Conservation (phyloP, 257 asterid genomes). For the Salvia hispanica region DNA sequence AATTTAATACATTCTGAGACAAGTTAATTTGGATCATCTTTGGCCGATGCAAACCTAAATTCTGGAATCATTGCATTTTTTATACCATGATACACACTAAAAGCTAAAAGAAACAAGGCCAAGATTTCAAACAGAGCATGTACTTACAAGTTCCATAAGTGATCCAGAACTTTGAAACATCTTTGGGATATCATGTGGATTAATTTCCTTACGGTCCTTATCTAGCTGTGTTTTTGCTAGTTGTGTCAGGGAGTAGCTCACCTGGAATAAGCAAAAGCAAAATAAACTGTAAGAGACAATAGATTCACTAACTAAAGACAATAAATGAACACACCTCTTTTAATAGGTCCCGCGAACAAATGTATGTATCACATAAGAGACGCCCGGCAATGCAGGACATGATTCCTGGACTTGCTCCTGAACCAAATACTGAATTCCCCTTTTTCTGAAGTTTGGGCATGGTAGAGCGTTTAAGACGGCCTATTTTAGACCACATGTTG, state of each 20-base stretch:
- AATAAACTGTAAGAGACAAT: conserved; percentile 21
- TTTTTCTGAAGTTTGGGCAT: conserved; percentile 86
- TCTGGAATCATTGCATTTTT: neutral
- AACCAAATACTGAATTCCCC: conserved; percentile 72
- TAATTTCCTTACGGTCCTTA: conserved; percentile 78
- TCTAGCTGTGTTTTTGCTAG: conserved; percentile 82
- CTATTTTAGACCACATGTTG: conserved; percentile 90
- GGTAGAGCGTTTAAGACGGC: conserved; percentile 86
- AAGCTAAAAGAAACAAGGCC: conserved; percentile 22
- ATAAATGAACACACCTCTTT: conserved; percentile 64
- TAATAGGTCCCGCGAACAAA: conserved; percentile 84
- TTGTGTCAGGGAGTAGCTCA: conserved; percentile 90
- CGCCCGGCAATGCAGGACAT: conserved; percentile 96
- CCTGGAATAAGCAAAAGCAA: conserved; percentile 54
- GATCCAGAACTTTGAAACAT: conserved; percentile 81
- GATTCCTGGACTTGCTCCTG: conserved; percentile 94
- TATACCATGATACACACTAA: neutral
- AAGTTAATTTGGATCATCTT: neutral
- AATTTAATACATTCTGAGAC: neutral
- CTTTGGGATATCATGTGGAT: conserved; percentile 77
- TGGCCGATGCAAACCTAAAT: conserved; percentile 13
- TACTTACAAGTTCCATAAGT: conserved; percentile 80
- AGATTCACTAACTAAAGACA: no score
- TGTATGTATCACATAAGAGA: conserved; percentile 87
- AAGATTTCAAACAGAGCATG: conserved; percentile 28